Conservation (phyloP, 2,329 filamentous ascomycete species). For the Trichoderma polysporum region DNA sequence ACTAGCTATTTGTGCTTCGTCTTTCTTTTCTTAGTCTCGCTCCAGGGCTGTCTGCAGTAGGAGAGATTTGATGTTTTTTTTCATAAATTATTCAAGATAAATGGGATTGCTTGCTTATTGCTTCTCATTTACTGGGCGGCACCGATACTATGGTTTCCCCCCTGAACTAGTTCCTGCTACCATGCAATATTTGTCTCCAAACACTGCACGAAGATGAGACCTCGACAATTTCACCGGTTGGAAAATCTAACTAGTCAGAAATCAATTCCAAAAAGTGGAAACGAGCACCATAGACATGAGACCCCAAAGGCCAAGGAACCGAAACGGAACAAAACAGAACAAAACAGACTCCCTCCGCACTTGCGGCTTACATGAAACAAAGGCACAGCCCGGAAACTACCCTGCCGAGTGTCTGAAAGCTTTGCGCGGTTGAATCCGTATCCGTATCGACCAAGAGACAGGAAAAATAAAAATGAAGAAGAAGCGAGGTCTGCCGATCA, state of each 20-base stretch:
- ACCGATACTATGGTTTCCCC: no score
- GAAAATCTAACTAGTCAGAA: not conserved
- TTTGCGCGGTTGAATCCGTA: not conserved
- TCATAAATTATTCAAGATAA: no score
- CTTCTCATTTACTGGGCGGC: no score
- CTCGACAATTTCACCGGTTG: not conserved
- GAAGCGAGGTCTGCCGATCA: not conserved
- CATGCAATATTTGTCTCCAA: no score
- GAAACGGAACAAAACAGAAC: constrained; percentile 2
- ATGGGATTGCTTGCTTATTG: no score
- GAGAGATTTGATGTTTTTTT: not conserved
- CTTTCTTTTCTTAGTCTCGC: not conserved
- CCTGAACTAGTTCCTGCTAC: no score
- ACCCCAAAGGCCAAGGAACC: not conserved
- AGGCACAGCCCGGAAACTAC: not conserved
- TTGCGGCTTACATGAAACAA: not conserved
- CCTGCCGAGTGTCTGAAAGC: not conserved
- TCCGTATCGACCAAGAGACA: not conserved
- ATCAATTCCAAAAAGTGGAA: not conserved
- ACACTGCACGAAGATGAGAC: not conserved
- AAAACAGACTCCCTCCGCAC: not conserved
- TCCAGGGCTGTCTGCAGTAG: not conserved
- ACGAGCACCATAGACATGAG: not conserved
- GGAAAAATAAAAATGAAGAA: not conserved
- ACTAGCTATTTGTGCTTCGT: not conserved